phyloP scores from a whole-genome alignment of 352 stramenopile species.

The Phytophthora brassicae region DNA sequence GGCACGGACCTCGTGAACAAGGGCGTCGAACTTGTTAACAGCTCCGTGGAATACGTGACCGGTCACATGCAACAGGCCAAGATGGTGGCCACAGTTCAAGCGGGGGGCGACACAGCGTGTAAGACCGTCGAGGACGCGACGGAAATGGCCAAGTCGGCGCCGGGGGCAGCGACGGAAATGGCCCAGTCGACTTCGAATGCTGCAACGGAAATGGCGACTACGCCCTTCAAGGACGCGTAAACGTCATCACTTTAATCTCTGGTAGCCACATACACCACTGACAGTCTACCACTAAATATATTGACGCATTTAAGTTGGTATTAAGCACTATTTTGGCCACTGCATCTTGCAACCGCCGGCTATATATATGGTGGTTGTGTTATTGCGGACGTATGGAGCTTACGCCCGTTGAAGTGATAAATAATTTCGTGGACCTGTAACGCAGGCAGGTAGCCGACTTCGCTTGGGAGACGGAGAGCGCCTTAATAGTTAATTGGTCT shows the following conservation, averaged over 20 bases:
- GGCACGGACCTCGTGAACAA: slow-evolving; percentile 56
- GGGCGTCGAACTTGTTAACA: slow-evolving; percentile 57
- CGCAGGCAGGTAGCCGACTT: neutral
- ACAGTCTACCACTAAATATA: slow-evolving; percentile 19
- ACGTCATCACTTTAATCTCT: neutral
- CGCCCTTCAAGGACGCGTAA: slow-evolving; percentile 28
- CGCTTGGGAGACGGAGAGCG: slow-evolving; percentile 2
- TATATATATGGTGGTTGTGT: slow-evolving; percentile 9
- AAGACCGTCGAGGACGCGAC: slow-evolving; percentile 34
- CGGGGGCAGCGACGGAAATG: slow-evolving; percentile 11
- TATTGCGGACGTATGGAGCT: neutral
- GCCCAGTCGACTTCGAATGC: neutral
- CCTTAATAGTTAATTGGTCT: neutral
- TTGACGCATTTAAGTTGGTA: slow-evolving; percentile 9
- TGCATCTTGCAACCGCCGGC: slow-evolving; percentile 21
- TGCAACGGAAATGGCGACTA: slow-evolving; percentile 16
- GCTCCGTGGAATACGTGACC: slow-evolving; percentile 68
- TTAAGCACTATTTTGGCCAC: slow-evolving; percentile 10
- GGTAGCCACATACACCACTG: neutral
- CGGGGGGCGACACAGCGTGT: no score
- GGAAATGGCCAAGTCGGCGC: slow-evolving; percentile 15
- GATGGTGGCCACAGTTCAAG: slow-evolving; percentile 47
- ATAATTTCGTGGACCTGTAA: slow-evolving; percentile 20
- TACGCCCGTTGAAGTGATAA: slow-evolving; percentile 9
- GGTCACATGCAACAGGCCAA: slow-evolving; percentile 68